Evolutionary conservation across 116 monocot species (phyloP).

Genomic region (Papilionanthe hybrid): DNA sequence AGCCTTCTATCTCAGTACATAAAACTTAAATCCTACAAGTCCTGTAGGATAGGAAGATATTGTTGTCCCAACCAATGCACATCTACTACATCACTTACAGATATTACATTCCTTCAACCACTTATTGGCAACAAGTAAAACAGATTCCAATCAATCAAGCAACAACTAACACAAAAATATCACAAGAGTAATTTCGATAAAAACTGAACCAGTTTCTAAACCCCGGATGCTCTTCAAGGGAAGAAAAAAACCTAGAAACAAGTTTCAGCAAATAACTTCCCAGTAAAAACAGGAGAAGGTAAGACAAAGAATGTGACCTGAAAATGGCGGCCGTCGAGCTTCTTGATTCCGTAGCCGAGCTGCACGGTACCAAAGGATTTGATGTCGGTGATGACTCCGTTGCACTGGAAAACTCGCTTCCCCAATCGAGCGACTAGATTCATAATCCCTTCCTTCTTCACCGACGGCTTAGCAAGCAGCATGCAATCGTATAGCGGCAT

Average conservation of each 20-base stretch:
- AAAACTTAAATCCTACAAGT: neutral
- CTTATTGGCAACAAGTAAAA: neutral
- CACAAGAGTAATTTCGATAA: neutral
- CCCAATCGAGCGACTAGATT: slow-evolving; percentile 51
- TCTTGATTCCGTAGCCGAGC: slow-evolving; percentile 83
- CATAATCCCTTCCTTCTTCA: slow-evolving; percentile 36
- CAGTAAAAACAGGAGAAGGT: neutral
- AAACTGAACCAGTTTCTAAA: neutral
- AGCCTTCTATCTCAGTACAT: neutral
- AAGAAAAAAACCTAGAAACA: neutral
- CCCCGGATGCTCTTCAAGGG: neutral
- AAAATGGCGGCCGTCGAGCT: slow-evolving; percentile 72
- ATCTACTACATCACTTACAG: neutral
- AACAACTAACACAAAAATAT: neutral
- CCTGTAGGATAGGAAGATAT: neutral
- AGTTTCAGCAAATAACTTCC: neutral
- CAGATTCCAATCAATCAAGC: neutral
- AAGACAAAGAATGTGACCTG: slow-evolving; percentile 29
- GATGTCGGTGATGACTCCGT: slow-evolving; percentile 78
- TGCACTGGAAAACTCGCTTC: slow-evolving; percentile 48
- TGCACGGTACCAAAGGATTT: slow-evolving; percentile 71
- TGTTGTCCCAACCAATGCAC: neutral
- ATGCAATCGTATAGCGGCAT: slow-evolving; percentile 94
- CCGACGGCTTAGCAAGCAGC: slow-evolving; percentile 51
- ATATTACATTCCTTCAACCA: neutral